phyloP scores from a whole-genome alignment of 208 protist genomes.

The Trypanosomatidae sp. region DNA sequence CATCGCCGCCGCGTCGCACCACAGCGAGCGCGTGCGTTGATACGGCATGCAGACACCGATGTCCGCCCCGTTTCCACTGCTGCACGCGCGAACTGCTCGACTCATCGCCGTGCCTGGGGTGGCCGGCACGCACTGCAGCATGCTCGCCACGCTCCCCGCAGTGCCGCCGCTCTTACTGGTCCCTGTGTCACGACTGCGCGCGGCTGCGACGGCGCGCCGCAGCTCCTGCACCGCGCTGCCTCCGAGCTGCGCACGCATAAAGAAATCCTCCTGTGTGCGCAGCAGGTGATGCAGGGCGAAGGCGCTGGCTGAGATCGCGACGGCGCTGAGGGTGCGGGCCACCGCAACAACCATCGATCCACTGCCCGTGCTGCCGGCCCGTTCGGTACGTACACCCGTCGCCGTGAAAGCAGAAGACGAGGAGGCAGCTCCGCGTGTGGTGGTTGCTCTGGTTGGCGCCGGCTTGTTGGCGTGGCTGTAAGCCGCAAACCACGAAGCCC shows the following conservation, averaged over 20 bases:
- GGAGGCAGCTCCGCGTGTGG: no score
- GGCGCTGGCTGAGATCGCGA: slow-evolving; percentile 12
- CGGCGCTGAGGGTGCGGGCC: slow-evolving; percentile 9
- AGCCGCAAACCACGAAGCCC: slow-evolving; percentile 12
- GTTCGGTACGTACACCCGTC: no score
- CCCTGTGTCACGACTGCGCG: background rate
- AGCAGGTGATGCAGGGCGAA: slow-evolving; percentile 24
- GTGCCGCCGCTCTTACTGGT: no score
- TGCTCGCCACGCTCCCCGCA: background rate
- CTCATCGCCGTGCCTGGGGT: slow-evolving; percentile 1
- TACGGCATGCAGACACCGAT: no score
- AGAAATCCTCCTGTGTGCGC: slow-evolving; percentile 12
- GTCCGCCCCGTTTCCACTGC: no score
- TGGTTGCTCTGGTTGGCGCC: no score
- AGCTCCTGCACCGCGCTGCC: slow-evolving; percentile 20
- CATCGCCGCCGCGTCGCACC: no score
- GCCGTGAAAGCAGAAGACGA: background rate
- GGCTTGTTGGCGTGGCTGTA: slow-evolving; percentile 9
- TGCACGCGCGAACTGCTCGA: background rate
- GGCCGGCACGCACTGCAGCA: background rate
- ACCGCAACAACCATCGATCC: no score
- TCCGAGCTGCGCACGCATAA: slow-evolving; percentile 9
- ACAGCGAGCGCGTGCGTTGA: no score
- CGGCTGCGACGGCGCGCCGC: slow-evolving; percentile 1
- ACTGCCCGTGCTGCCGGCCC: no score